Conservation (phyloP, 495 filamentous ascomycete genomes). For the Pyrenopolyporus hunteri region DNA sequence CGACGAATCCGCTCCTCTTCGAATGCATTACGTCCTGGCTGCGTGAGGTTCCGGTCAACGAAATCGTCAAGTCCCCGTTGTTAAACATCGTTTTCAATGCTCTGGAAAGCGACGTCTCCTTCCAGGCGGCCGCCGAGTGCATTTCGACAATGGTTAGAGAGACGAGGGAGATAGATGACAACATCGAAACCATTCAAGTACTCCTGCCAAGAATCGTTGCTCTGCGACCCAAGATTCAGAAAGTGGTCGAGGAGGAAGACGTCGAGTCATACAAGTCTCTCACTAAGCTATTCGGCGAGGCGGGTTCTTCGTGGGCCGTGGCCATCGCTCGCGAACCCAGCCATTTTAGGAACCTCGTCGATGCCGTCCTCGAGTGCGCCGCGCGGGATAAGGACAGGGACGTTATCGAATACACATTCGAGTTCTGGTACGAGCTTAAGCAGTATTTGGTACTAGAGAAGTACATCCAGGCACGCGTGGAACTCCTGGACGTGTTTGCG, state of each 20-base stretch:
- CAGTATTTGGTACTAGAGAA: slow-evolving; percentile 89
- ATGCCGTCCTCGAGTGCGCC: slow-evolving; percentile 88
- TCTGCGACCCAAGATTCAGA: slow-evolving; percentile 76
- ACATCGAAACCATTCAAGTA: slow-evolving; percentile 75
- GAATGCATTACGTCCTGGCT: slow-evolving; percentile 97
- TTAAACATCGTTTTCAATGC: slow-evolving; percentile 81
- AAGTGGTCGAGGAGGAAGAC: slow-evolving; percentile 83
- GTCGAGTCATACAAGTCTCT: slow-evolving; percentile 85
- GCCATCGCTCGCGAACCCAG: slow-evolving; percentile 81
- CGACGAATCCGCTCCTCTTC: slow-evolving; percentile 87
- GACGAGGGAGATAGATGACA: slow-evolving; percentile 91
- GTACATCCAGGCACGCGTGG: slow-evolving; percentile 79
- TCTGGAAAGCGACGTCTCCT: slow-evolving; percentile 73
- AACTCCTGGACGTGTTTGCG: slow-evolving; percentile 79
- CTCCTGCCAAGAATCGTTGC: slow-evolving; percentile 85
- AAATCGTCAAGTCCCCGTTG: slow-evolving; percentile 84
- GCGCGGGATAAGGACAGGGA: slow-evolving; percentile 86
- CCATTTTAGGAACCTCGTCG: slow-evolving; percentile 85
- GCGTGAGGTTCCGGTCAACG: slow-evolving; percentile 82
- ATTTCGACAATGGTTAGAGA: slow-evolving; percentile 89
- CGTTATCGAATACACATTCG: slow-evolving; percentile 87
- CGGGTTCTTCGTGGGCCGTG: slow-evolving; percentile 92
- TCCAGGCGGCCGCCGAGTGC: slow-evolving; percentile 91
- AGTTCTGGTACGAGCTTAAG: slow-evolving; percentile 98
- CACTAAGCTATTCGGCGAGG: slow-evolving; percentile 88